These are phyloP conservation scores for Phytophthora brassicae DNA, from an alignment of 352 stramenopile genomes.

Conservation along the genomic window DNA sequence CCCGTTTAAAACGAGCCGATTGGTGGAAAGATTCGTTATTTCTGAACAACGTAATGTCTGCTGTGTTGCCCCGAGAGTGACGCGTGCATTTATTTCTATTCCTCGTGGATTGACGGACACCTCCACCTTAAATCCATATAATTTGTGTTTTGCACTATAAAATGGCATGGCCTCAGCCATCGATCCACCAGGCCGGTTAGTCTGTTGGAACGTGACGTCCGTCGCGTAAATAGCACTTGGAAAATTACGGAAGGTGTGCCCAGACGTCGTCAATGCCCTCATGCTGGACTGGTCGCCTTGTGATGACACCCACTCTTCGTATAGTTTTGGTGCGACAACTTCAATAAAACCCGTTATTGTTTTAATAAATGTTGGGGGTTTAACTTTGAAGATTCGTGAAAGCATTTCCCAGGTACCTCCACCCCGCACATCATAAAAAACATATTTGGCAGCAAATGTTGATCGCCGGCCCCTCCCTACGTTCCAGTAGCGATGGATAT, in stretches of 20 bases:
- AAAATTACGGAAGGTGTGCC: background rate
- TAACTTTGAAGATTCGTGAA: too few species aligned
- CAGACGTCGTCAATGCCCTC: background rate
- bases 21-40: background rate
- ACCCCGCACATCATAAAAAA: too few species aligned
- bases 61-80: background rate
- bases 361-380: too few species aligned
- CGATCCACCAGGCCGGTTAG: background rate
- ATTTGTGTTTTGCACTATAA: background rate
- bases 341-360: too few species aligned
- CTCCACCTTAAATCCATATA: background rate
- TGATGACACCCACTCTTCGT: background rate
- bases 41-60: background rate
- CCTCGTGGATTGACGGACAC: background rate
- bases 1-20: background rate
- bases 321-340: background rate
- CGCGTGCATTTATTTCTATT: too few species aligned
- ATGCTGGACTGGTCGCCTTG: background rate
- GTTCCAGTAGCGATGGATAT: slow-evolving; percentile 6
- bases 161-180: slow-evolving; percentile 2
- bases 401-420: background rate
- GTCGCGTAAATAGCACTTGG: too few species aligned
- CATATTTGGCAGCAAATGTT: background rate
- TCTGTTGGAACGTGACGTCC: background rate
- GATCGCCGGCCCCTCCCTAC: background rate